Percentiles rank a stretch among this genome's conserved stretches.
These are phyloP conservation scores for Talinum fruticosum DNA, from an alignment of 148 eudicot species.

Conservation along the genomic window DNA sequence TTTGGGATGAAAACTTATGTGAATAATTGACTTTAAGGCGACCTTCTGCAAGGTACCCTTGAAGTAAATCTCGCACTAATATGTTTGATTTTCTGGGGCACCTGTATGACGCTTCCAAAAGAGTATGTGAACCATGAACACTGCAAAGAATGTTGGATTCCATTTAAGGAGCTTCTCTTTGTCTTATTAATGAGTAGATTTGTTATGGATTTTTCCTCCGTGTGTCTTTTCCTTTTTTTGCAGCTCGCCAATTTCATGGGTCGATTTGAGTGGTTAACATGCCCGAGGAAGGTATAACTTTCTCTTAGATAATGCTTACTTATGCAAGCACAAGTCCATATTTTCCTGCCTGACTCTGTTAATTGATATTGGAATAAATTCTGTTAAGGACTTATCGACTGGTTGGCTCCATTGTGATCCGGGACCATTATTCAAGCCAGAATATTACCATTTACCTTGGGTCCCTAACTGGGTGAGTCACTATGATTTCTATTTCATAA, in stretches of 20 bases:
- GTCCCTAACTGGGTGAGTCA: constrained; percentile 67
- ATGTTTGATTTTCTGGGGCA: neutral
- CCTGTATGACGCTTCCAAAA: neutral
- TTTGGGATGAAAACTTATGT: neutral
- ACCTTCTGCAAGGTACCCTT: neutral
- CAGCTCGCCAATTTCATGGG: constrained; percentile 96
- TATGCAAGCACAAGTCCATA: neutral
- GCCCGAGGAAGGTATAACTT: constrained; percentile 77
- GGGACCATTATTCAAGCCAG: constrained; percentile 74
- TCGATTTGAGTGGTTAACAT: constrained; percentile 82
- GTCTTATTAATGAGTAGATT: neutral
- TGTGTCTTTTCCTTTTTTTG: constrained; percentile 20
- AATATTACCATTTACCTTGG: constrained; percentile 60
- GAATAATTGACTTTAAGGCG: constrained; percentile 6
- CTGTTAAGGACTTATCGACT: constrained; percentile 76
- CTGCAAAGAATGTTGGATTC: neutral
- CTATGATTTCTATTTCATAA: constrained; percentile 5
- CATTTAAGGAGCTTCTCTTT: neutral
- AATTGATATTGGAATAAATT: neutral
- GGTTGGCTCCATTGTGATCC: constrained; percentile 99
- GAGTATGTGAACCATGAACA: neutral
- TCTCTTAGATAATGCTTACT: neutral
- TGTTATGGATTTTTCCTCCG: neutral
- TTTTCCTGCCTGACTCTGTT: constrained; percentile 7
- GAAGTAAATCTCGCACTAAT: neutral